Conservation (phyloP, 495 filamentous ascomycete genomes). For the Neurospora pannonica region DNA sequence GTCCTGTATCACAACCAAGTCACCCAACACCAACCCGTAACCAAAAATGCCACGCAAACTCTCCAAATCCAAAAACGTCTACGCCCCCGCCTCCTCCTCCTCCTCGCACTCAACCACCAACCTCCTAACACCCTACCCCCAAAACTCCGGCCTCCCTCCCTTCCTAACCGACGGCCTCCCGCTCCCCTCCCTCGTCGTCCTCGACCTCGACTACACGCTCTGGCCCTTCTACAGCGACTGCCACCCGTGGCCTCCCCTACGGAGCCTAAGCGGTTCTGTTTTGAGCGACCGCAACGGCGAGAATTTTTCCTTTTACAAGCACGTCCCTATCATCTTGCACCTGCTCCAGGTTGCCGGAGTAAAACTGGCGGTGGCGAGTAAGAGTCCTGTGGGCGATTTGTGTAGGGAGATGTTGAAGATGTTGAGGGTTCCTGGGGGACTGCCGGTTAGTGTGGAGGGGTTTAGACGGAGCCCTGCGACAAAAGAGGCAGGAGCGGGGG, state of each 20-base stretch:
- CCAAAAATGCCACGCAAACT: constrained; percentile 2
- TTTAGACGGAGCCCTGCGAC: background rate
- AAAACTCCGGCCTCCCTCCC: constrained; percentile 16
- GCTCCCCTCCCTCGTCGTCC: constrained; percentile 76
- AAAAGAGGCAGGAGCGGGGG: background rate
- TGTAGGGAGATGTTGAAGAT: constrained; percentile 71
- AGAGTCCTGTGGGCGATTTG: constrained; percentile 71
- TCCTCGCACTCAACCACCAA: background rate
- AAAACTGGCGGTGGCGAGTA: constrained; percentile 66
- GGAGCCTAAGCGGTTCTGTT: constrained; percentile 42
- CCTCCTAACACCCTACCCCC: constrained; percentile 42
- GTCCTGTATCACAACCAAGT: background rate
- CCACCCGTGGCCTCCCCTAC: constrained; percentile 74
- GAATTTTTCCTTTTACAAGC: constrained; percentile 69
- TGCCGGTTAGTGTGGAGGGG: background rate
- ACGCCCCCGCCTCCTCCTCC: background rate
- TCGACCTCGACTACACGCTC: constrained; percentile 94
- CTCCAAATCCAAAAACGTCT: constrained; percentile 1
- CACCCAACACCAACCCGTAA: background rate
- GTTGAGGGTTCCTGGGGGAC: constrained; percentile 43
- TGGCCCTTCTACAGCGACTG: constrained; percentile 99
- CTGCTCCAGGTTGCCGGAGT: constrained; percentile 45
- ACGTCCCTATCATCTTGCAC: constrained; percentile 63
- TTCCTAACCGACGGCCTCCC: constrained; percentile 63
- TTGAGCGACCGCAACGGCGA: constrained; percentile 58